phyloP scores from a whole-genome alignment of 768 basidiomycete species.

The Lactifluus echinatus region DNA sequence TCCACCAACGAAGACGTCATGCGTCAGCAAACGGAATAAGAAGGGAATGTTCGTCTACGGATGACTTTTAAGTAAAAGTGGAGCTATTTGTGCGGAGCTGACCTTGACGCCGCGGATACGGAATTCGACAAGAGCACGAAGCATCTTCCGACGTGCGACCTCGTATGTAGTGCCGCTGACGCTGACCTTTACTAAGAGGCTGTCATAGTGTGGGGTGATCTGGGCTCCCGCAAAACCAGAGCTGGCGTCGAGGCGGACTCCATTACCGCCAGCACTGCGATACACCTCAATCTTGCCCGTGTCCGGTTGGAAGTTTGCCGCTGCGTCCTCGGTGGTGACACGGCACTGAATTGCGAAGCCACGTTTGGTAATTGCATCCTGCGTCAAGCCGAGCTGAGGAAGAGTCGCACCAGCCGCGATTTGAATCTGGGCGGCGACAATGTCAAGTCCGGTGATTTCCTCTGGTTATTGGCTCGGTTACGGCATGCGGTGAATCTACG shows the following conservation, averaged over 20 bases:
- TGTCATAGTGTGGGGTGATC: slow-evolving; percentile 99
- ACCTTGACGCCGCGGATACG: slow-evolving; percentile 98
- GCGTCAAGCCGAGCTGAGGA: slow-evolving; percentile 88
- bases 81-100: slow-evolving; percentile 1
- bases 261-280: slow-evolving; percentile 96
- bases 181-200: slow-evolving; percentile 90
- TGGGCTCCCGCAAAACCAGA: slow-evolving; percentile 99
- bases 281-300: slow-evolving; percentile 99
- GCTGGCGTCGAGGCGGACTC: slow-evolving; percentile 91
- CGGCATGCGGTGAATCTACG: no score
- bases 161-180: slow-evolving; percentile 98
- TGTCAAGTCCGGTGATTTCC: slow-evolving; percentile 99
- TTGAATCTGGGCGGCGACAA: slow-evolving; percentile 98
- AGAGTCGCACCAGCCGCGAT: slow-evolving; percentile 98
- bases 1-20: slow-evolving; percentile 91
- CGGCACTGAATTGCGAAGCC: slow-evolving; percentile 99
- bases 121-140: slow-evolving; percentile 99
- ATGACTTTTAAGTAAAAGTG: background rate
- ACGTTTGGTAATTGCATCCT: slow-evolving; percentile 91
- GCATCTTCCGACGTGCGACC: slow-evolving; percentile 97
- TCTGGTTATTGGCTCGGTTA: slow-evolving; percentile 39
- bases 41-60: slow-evolving; percentile 95
- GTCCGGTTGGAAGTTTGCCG: slow-evolving; percentile 91
- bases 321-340: slow-evolving; percentile 95
- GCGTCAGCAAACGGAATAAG: slow-evolving; percentile 94